These are phyloP conservation scores for Pseudocercospora macadamiae DNA, from an alignment of 2,329 filamentous ascomycete genomes.

Conservation along the genomic window DNA sequence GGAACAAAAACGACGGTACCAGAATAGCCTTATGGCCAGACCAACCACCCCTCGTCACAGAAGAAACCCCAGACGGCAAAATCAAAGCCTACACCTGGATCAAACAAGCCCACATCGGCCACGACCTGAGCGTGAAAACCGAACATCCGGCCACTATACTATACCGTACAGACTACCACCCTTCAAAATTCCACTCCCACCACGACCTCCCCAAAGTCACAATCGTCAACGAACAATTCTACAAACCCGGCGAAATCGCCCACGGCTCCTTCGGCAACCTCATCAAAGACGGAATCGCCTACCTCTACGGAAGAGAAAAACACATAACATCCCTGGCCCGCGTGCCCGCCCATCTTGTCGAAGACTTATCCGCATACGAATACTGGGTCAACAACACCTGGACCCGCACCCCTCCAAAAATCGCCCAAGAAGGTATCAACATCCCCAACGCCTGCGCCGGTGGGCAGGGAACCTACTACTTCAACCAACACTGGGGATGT, in stretches of 20 bases:
- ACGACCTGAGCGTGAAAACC: constrained; percentile 14
- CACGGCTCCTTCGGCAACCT: constrained; percentile 21
- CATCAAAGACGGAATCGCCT: constrained; percentile 16
- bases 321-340: constrained; percentile 21
- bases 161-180: constrained; percentile 19
- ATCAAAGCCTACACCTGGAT: constrained; percentile 26
- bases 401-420: constrained; percentile 14
- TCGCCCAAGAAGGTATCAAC: constrained; percentile 10
- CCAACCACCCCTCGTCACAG: constrained; percentile 20
- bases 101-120: constrained; percentile 18
- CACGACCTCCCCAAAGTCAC: constrained; percentile 20
- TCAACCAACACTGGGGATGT: constrained; percentile 28
- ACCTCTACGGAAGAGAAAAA: constrained; percentile 21
- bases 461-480: constrained; percentile 33
- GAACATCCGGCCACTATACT: constrained; percentile 19
- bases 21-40: constrained; percentile 23
- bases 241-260: constrained; percentile 20
- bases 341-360: constrained; percentile 16
- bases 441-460: constrained; percentile 30
- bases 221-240: constrained; percentile 22
- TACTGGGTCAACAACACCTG: constrained; percentile 22
- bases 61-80: constrained; percentile 12
- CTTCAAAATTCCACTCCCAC: constrained; percentile 10
- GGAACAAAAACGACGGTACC: constrained; percentile 19
- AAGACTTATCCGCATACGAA: constrained; percentile 17